Percentiles rank a stretch among this genome's conserved stretches.
phyloP scores from a whole-genome alignment of 1,284 basidiomycete genomes.

The Sporisorium sorghi region DNA sequence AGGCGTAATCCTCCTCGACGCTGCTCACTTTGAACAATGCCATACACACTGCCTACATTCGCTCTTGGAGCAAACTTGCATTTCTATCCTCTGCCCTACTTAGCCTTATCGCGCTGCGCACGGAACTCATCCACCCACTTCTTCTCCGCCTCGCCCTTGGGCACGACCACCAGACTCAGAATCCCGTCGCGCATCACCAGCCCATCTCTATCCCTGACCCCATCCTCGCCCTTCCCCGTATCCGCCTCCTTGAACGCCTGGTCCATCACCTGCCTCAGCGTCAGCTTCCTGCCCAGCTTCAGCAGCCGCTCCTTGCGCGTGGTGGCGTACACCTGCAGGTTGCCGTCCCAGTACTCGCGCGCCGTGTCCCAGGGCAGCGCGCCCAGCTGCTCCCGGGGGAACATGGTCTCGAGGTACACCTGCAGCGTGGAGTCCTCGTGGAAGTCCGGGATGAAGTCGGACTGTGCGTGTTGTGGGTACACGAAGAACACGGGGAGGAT shows the following conservation, averaged over 20 bases:
- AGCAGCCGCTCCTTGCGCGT: slow-evolving; percentile 81
- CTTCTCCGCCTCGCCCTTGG: slow-evolving; percentile 82
- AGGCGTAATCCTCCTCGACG: slow-evolving; percentile 12
- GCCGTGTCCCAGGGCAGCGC: slow-evolving; percentile 81
- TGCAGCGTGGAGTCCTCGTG: slow-evolving; percentile 85
- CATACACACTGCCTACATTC: background rate
- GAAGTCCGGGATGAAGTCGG: slow-evolving; percentile 88
- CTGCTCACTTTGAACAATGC: background rate
- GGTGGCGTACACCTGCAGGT: slow-evolving; percentile 84
- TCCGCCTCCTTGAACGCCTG: slow-evolving; percentile 72
- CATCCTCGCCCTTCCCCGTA: slow-evolving; percentile 52
- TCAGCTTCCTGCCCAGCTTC: slow-evolving; percentile 90
- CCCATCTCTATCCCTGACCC: slow-evolving; percentile 79
- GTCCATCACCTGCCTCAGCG: slow-evolving; percentile 79
- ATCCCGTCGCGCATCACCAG: slow-evolving; percentile 87
- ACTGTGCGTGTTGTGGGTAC: slow-evolving; percentile 88
- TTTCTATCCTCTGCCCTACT: background rate
- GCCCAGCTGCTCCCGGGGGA: slow-evolving; percentile 76
- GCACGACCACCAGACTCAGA: slow-evolving; percentile 84
- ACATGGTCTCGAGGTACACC: slow-evolving; percentile 83
- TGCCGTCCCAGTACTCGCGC: slow-evolving; percentile 78
- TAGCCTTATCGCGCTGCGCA: slow-evolving; percentile 42
- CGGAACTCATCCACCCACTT: slow-evolving; percentile 91
- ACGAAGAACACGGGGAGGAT: slow-evolving; percentile 90
- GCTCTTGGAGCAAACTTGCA: too few species aligned